Conservation (phyloP, 1,139 yeast species). For the Arxiozyma slooffiae region DNA sequence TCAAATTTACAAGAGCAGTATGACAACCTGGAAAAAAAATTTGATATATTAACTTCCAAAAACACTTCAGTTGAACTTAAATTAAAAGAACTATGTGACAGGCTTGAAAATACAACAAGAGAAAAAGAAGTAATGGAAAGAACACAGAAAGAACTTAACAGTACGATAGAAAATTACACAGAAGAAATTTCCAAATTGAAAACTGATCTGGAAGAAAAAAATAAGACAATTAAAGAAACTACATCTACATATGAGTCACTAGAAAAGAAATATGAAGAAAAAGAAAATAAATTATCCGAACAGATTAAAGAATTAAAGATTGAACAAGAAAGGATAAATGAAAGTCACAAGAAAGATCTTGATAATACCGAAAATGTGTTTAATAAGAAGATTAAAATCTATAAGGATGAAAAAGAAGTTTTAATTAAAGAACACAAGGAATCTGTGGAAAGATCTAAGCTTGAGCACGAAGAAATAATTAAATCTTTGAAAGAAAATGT, state of each 20-base stretch:
- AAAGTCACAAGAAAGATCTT: neutral
- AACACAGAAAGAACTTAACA: conserved; percentile 17
- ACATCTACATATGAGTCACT: neutral
- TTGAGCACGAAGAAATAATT: neutral
- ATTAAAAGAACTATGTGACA: conserved; percentile 8
- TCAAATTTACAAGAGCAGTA: conserved; percentile 9
- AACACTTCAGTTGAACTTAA: conserved; percentile 5
- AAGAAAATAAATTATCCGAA: neutral
- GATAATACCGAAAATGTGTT: neutral
- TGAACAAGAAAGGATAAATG: neutral
- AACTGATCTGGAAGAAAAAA: neutral
- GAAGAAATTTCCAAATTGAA: neutral
- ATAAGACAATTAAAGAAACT: neutral
- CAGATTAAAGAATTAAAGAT: neutral
- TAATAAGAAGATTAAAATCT: neutral
- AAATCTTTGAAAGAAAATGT: conserved; percentile 1
- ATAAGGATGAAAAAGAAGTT: conserved; percentile 2
- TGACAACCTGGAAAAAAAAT: conserved; percentile 3
- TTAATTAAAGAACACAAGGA: neutral
- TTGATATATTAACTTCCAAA: neutral
- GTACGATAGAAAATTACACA: neutral
- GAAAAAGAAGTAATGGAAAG: conserved; percentile 8
- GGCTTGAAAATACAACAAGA: conserved; percentile 5
- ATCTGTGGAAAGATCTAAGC: neutral
- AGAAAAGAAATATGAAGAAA: neutral